Conservation (phyloP, 1,284 basidiomycete species). For the Moesziomyces antarcticus region DNA sequence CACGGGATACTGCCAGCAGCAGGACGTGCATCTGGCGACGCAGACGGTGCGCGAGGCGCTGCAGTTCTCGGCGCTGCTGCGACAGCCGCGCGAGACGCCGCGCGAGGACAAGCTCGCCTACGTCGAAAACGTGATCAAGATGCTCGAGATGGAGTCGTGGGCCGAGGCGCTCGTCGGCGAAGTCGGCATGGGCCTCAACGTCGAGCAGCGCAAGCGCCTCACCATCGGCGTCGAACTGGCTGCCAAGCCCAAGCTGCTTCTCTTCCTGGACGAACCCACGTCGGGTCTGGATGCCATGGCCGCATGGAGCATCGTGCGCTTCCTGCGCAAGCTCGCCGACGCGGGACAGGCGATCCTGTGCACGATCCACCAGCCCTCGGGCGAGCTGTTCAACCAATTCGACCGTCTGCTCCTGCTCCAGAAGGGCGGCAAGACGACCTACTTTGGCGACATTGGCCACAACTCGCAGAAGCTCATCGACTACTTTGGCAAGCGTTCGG, state of each 20-base stretch:
- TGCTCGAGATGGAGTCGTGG: conserved; percentile 58
- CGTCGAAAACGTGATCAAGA: conserved; percentile 53
- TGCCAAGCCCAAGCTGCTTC: conserved; percentile 57
- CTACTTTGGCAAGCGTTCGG: conserved; percentile 78
- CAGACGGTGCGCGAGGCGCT: conserved; percentile 58
- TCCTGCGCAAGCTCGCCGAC: conserved; percentile 66
- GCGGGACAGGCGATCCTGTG: conserved; percentile 66
- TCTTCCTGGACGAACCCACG: conserved; percentile 65
- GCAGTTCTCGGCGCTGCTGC: conserved; percentile 58
- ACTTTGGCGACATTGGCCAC: conserved; percentile 78
- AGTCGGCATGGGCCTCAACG: conserved; percentile 49
- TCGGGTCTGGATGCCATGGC: conserved; percentile 55
- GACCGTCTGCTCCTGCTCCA: conserved; percentile 58
- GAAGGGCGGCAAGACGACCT: conserved; percentile 57
- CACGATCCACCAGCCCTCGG: conserved; percentile 69
- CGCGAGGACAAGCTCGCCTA: conserved; percentile 53
- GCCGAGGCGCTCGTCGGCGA: conserved; percentile 60
- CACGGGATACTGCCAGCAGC: conserved; percentile 59
- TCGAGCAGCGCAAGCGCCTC: conserved; percentile 61
- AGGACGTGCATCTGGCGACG: conserved; percentile 54
- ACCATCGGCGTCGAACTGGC: conserved; percentile 63
- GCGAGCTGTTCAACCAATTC: conserved; percentile 57
- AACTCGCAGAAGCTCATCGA: conserved; percentile 73
- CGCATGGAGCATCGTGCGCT: conserved; percentile 61
- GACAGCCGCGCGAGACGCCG: conserved; percentile 51